phyloP scores from a whole-genome alignment of 2,329 filamentous ascomycete species.

The Talaromyces rugulosus region DNA sequence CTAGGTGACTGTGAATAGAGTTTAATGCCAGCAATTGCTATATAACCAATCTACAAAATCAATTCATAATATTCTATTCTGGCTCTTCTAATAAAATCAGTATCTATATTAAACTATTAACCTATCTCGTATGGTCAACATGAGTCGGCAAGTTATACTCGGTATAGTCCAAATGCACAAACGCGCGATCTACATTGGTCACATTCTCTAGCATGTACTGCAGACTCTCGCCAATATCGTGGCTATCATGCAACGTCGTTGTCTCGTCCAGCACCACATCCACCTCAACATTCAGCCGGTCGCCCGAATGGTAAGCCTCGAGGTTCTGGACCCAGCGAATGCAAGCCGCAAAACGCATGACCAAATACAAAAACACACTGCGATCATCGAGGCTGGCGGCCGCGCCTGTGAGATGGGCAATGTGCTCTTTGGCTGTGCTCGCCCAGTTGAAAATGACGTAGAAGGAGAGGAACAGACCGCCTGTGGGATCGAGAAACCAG shows the following conservation, averaged over 20 bases:
- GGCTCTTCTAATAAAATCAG: neutral
- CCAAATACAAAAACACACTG: constrained; percentile 82
- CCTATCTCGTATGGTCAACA: constrained; percentile 10
- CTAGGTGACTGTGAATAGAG: neutral
- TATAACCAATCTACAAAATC: neutral
- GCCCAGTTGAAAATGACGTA: constrained; percentile 61
- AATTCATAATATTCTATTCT: neutral
- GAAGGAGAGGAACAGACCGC: constrained; percentile 57
- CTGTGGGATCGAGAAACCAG: constrained; percentile 60
- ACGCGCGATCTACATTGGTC: constrained; percentile 41
- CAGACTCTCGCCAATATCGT: constrained; percentile 57
- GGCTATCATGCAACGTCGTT: constrained; percentile 52
- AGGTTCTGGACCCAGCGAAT: constrained; percentile 65
- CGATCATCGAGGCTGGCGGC: constrained; percentile 58
- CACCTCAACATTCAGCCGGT: constrained; percentile 60
- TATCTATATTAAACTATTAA: neutral
- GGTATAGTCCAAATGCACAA: constrained; percentile 49
- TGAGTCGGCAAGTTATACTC: constrained; percentile 42
- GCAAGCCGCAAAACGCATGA: constrained; percentile 86
- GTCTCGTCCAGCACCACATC: constrained; percentile 58
- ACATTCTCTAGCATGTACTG: constrained; percentile 59
- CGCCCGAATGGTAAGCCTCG: constrained; percentile 60
- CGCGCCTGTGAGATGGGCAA: constrained; percentile 59
- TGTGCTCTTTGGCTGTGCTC: constrained; percentile 58
- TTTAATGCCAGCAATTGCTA: neutral